Evolutionary conservation across 148 eudicot species (phyloP).

Genomic region (Bassia scoparia): DNA sequence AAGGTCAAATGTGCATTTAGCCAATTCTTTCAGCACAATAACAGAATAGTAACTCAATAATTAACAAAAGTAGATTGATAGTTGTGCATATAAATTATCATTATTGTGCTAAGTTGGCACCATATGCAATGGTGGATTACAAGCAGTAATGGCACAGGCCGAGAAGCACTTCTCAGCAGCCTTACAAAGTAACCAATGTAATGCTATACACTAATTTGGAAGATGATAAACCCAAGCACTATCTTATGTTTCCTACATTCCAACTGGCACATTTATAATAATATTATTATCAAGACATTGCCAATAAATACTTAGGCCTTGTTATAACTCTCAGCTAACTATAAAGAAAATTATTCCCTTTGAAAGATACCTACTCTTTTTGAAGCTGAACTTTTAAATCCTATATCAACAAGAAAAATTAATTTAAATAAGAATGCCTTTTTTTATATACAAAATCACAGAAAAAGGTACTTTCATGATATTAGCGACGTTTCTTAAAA

Average conservation of each 20-base stretch:
- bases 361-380: not conserved
- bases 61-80: not conserved
- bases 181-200: conserved; percentile 16
- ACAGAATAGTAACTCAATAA: not conserved
- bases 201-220: not conserved
- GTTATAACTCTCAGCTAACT: not conserved
- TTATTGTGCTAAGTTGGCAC: conserved; percentile 10
- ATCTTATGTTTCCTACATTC: not conserved
- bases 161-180: conserved; percentile 17
- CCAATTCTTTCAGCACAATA: conserved; percentile 7
- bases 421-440: no score
- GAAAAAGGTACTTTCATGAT: not conserved
- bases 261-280: not conserved
- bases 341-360: not conserved
- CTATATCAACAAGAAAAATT: no score
- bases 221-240: conserved; percentile 11
- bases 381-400: not conserved
- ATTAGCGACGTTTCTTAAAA: not conserved
- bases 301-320: not conserved
- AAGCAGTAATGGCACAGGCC: conserved; percentile 1
- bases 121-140: conserved; percentile 15
- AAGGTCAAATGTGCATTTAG: not conserved
- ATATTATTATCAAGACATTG: not conserved
- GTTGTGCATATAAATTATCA: conserved; percentile 4
- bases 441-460: no score